These are phyloP conservation scores for Spatholobus suberectus DNA, from an alignment of 306 rosid species.

Conservation along the genomic window DNA sequence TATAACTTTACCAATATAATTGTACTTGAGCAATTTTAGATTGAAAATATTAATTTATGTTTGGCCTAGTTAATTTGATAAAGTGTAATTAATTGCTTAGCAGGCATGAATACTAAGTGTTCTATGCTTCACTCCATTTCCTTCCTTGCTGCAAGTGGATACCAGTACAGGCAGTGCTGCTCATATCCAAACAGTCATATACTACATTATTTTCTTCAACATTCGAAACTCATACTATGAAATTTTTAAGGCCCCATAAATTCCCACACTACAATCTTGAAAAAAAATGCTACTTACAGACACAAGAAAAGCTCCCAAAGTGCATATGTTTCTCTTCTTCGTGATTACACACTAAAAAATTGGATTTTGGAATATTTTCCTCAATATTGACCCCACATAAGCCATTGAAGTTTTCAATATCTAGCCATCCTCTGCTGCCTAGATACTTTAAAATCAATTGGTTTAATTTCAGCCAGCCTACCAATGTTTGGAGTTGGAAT, in stretches of 20 bases:
- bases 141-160: neutral
- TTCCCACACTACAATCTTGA: neutral
- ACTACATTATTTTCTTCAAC: neutral
- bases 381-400: neutral
- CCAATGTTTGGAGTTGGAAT: neutral
- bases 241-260: neutral
- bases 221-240: neutral
- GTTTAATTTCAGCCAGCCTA: neutral
- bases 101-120: neutral
- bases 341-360: neutral
- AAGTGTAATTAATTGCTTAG: neutral
- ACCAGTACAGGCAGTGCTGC: neutral
- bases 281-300: neutral
- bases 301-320: neutral
- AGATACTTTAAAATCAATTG: conserved; percentile 7
- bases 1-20: neutral
- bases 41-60: neutral
- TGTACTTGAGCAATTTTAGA: neutral
- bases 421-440: neutral
- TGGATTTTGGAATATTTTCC: neutral
- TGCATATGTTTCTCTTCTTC: neutral
- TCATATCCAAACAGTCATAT: conserved; percentile 1
- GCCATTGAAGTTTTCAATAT: neutral
- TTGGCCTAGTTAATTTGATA: neutral
- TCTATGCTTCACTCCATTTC: neutral